A percentile compares a stretch with the other conserved stretches of the same genome.
phyloP scores from a whole-genome alignment of 345 rosid species.

The Salix purpurea region DNA sequence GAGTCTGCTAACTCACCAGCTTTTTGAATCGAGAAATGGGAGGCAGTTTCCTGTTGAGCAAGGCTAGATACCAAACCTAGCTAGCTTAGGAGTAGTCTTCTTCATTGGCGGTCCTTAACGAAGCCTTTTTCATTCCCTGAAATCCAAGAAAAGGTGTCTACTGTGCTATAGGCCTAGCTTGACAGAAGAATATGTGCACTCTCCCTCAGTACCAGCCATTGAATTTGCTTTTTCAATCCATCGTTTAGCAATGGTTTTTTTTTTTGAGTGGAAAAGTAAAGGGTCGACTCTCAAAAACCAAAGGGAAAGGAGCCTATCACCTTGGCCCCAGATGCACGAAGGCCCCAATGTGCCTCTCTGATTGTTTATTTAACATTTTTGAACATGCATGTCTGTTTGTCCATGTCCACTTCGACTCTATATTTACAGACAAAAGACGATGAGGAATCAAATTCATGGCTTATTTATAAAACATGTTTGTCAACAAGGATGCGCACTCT shows the following conservation, averaged over 20 bases:
- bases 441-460: constrained; percentile 32
- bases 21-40: not conserved
- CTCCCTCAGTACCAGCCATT: constrained; percentile 26
- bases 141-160: not conserved
- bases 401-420: not conserved
- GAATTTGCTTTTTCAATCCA: constrained; percentile 27
- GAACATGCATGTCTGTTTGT: not conserved
- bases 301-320: not conserved
- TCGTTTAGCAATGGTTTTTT: not conserved
- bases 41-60: not conserved
- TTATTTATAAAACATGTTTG: constrained; percentile 17
- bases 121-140: not conserved
- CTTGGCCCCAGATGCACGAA: not conserved
- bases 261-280: constrained; percentile 16
- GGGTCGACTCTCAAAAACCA: not conserved
- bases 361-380: not conserved
- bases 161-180: not conserved
- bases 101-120: not conserved
- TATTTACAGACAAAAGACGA: constrained; percentile 9
- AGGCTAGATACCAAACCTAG: not conserved
- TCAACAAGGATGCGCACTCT: constrained; percentile 17
- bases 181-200: constrained; percentile 30
- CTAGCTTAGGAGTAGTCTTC: not conserved
- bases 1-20: not conserved
- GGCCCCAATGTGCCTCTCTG: not conserved